Conservation (phyloP, 2,329 filamentous ascomycete species). For the Fusarium illudens region DNA sequence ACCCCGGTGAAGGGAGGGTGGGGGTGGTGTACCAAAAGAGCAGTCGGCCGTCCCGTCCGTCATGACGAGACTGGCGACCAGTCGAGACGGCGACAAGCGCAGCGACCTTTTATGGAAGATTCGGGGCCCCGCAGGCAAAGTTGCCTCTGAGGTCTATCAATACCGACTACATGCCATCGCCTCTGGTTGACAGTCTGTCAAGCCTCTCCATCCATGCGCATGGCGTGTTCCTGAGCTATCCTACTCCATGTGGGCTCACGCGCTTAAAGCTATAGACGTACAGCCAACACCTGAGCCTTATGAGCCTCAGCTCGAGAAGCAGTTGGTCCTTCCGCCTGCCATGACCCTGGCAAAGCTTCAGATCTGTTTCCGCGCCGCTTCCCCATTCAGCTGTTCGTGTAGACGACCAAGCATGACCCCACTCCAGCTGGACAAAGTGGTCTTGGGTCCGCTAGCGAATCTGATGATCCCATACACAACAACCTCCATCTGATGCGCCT, state of each 20-base stretch:
- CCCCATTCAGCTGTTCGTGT: not conserved
- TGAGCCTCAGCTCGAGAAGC: not conserved
- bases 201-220: not conserved
- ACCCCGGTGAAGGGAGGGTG: slow-evolving; percentile 18
- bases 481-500: slow-evolving; percentile 11
- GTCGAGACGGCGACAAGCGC: not conserved
- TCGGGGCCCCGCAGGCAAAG: not conserved
- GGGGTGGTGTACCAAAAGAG: slow-evolving; percentile 13
- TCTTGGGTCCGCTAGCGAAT: slow-evolving; percentile 4
- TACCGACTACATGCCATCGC: not conserved
- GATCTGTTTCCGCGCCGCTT: slow-evolving; percentile 1
- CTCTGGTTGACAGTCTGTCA: not conserved
- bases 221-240: not conserved
- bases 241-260: not conserved
- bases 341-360: not conserved
- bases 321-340: not conserved
- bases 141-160: not conserved
- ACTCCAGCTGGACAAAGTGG: not conserved
- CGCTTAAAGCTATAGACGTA: not conserved
- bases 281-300: not conserved
- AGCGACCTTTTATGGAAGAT: not conserved
- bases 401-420: not conserved
- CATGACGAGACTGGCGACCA: not conserved
- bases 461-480: slow-evolving; percentile 23
- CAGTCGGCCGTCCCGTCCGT: not conserved